A percentile compares a stretch with the other conserved stretches of the same genome.
Evolutionary conservation across 1,284 basidiomycete genomes (phyloP).

Genomic region (Takashimella tepidaria): DNA sequence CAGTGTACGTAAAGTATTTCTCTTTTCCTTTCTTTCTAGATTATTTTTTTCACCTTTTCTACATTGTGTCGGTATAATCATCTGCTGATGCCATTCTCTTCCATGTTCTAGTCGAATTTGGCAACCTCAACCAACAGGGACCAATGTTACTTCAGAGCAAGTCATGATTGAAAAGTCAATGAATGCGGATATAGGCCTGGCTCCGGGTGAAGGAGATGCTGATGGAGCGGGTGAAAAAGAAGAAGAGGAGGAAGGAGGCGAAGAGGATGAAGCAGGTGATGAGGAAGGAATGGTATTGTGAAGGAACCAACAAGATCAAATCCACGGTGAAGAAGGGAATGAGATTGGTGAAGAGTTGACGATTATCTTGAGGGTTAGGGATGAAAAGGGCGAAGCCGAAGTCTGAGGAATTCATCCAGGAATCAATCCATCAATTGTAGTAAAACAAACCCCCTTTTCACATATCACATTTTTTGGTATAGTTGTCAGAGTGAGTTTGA

Average conservation of each 20-base stretch:
- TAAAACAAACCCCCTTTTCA: no score
- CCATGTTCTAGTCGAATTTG: constrained; percentile 15
- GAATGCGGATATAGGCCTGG: background rate
- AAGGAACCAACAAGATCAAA: no score
- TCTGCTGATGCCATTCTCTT: no score
- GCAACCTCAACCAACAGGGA: constrained; percentile 9
- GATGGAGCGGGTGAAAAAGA: background rate
- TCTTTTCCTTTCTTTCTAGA: background rate
- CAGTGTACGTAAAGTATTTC: constrained; percentile 50
- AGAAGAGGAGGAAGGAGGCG: background rate
- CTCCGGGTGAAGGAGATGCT: background rate
- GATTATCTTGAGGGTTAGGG: no score
- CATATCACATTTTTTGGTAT: no score
- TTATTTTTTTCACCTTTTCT: constrained; percentile 1
- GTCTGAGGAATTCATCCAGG: no score
- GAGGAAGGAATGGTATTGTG: constrained; percentile 16
- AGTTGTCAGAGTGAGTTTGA: no score
- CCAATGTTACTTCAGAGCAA: background rate
- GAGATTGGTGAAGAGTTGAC: no score
- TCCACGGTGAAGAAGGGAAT: no score
- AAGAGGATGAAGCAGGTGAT: background rate
- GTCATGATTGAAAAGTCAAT: background rate
- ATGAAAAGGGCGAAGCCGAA: no score
- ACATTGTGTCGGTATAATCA: background rate
- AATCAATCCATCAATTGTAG: no score